Evolutionary conservation across 2,329 filamentous ascomycete genomes (phyloP).

Genomic region (Ceratocystis cubensis): DNA sequence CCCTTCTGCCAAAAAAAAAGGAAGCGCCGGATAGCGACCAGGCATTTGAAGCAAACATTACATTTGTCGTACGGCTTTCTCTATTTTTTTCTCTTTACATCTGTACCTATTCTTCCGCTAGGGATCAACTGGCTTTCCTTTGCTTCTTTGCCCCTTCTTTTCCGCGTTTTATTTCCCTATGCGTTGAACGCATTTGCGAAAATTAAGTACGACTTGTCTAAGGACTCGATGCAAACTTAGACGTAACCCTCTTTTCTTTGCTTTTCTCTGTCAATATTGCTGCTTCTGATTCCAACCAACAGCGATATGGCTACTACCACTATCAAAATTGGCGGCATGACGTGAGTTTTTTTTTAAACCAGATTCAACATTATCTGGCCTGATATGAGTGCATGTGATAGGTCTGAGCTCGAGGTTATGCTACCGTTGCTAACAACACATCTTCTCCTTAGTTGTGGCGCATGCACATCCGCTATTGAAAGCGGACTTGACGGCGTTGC

Average conservation of each 20-base stretch:
- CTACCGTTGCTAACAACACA: neutral
- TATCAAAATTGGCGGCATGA: slow-evolving; percentile 79
- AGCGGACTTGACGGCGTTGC: slow-evolving; percentile 71
- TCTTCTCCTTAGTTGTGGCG: slow-evolving; percentile 48
- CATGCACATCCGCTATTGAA: slow-evolving; percentile 93
- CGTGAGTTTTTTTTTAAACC: slow-evolving; percentile 36
- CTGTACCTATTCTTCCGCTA: neutral
- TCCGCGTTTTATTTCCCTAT: neutral
- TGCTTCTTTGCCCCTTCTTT: neutral
- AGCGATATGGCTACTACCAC: slow-evolving; percentile 70
- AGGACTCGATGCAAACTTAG: slow-evolving; percentile 11
- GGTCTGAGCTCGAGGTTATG: neutral
- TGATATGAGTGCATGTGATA: neutral
- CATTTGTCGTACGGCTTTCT: neutral
- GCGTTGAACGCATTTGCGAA: slow-evolving; percentile 7
- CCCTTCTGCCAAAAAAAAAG: neutral
- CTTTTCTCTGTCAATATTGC: slow-evolving; percentile 7
- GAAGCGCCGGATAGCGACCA: neutral
- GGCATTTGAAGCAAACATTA: slow-evolving; percentile 1
- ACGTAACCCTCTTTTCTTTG: slow-evolving; percentile 6
- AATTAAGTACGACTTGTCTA: neutral
- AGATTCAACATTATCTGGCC: neutral
- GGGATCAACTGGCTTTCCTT: neutral
- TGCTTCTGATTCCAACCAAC: slow-evolving; percentile 3
- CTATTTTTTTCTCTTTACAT: neutral